Percentiles rank a stretch among this genome's conserved stretches.
phyloP scores from a whole-genome alignment of 345 rosid species.

The Salix udensis region DNA sequence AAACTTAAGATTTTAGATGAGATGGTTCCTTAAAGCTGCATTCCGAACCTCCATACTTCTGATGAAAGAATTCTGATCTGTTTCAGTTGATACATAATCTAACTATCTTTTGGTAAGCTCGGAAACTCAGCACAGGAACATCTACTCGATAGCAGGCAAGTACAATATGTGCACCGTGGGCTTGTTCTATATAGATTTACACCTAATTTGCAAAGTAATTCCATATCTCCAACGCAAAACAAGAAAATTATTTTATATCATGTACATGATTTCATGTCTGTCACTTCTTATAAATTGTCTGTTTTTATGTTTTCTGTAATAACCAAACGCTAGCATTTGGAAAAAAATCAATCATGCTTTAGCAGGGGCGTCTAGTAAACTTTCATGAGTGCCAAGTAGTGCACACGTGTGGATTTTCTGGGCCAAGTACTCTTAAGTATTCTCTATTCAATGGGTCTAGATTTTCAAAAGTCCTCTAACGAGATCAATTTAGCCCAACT shows the following conservation, averaged over 20 bases:
- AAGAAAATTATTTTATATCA: background rate
- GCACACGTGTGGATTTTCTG: too few species aligned
- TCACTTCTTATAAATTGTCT: too few species aligned
- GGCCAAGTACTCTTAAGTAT: too few species aligned
- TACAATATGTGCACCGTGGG: background rate
- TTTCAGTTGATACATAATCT: background rate
- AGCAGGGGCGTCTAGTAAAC: too few species aligned
- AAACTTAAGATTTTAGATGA: too few species aligned
- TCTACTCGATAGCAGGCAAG: background rate
- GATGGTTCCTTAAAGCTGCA: too few species aligned
- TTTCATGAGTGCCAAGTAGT: too few species aligned
- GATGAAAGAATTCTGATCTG: background rate
- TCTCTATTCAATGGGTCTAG: background rate
- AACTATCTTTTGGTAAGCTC: background rate
- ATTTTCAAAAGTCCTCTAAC: background rate
- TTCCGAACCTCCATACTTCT: too few species aligned
- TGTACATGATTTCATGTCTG: too few species aligned
- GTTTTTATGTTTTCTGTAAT: too few species aligned
- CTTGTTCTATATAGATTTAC: constrained; percentile 31
- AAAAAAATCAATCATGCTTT: too few species aligned
- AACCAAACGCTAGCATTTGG: too few species aligned
- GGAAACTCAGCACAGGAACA: constrained; percentile 6
- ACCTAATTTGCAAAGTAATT: constrained; percentile 1
- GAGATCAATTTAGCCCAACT: background rate
- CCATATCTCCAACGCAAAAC: constrained; percentile 21